phyloP scores from a whole-genome alignment of 495 filamentous ascomycete genomes.

The Tuber brumale region DNA sequence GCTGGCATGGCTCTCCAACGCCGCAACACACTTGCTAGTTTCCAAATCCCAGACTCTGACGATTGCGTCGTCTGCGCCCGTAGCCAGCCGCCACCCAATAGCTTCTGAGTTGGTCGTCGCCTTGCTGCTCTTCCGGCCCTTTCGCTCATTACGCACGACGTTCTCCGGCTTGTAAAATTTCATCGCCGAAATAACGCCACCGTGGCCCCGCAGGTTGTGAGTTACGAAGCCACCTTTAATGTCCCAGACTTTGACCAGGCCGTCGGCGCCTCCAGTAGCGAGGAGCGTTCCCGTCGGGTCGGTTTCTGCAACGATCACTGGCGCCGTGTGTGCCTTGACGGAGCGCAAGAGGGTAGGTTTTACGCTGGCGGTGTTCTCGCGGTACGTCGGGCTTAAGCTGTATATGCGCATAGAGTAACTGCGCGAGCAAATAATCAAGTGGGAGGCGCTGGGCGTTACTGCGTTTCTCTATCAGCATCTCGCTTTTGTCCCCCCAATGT shows the following conservation, averaged over 20 bases:
- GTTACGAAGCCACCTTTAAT: slow-evolving; percentile 84
- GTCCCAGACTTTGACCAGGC: slow-evolving; percentile 93
- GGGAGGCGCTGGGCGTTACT: slow-evolving; percentile 83
- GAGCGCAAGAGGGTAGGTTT: slow-evolving; percentile 65
- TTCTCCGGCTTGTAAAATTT: slow-evolving; percentile 71
- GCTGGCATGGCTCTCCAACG: slow-evolving; percentile 85
- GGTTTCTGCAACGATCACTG: slow-evolving; percentile 73
- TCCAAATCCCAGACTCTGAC: slow-evolving; percentile 86
- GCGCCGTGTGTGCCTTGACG: slow-evolving; percentile 81
- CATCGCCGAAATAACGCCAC: slow-evolving; percentile 81
- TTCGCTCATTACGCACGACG: slow-evolving; percentile 42
- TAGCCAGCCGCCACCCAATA: slow-evolving; percentile 70
- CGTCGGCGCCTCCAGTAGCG: slow-evolving; percentile 87
- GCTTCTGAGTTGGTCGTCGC: slow-evolving; percentile 46
- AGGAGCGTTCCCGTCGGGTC: slow-evolving; percentile 83
- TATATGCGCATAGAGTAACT: slow-evolving; percentile 93
- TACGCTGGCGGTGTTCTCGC: slow-evolving; percentile 46
- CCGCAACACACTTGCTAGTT: slow-evolving; percentile 67
- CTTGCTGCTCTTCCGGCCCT: slow-evolving; percentile 44
- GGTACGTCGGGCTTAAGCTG: slow-evolving; percentile 54
- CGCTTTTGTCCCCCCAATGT: slow-evolving; percentile 6
- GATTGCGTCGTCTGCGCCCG: slow-evolving; percentile 86
- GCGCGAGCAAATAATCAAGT: slow-evolving; percentile 83
- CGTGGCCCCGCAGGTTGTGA: slow-evolving; percentile 88
- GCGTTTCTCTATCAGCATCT: slow-evolving; percentile 33